Evolutionary conservation across 768 basidiomycete genomes (phyloP).

Genomic region (Tephrocybe rancida): DNA sequence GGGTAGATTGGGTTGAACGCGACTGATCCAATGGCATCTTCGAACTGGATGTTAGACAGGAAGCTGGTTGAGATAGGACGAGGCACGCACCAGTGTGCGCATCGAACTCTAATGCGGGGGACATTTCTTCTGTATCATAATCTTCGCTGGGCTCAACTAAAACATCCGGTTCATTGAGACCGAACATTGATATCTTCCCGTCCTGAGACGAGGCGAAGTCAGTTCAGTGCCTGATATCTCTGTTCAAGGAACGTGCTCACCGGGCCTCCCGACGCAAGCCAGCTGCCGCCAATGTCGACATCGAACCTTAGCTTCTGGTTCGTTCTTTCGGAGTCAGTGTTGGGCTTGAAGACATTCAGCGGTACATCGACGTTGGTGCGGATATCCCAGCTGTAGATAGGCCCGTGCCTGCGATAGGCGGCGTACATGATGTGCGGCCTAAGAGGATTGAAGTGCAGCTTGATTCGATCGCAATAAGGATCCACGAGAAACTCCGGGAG

Average conservation of each 20-base stretch:
- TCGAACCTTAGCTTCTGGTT: slow-evolving; percentile 86
- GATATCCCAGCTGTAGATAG: slow-evolving; percentile 80
- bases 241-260: slow-evolving; percentile 38
- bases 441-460: slow-evolving; percentile 81
- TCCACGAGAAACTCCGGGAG: not conserved
- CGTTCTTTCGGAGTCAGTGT: slow-evolving; percentile 32
- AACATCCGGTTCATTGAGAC: slow-evolving; percentile 31
- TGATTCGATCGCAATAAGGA: not conserved
- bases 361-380: slow-evolving; percentile 54
- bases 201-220: slow-evolving; percentile 34
- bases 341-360: slow-evolving; percentile 35
- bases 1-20: slow-evolving; percentile 71
- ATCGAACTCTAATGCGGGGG: slow-evolving; percentile 39
- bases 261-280: slow-evolving; percentile 69
- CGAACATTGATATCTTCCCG: slow-evolving; percentile 64
- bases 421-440: slow-evolving; percentile 76
- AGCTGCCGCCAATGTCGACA: slow-evolving; percentile 66
- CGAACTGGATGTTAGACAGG: not conserved
- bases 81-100: slow-evolving; percentile 58
- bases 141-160: slow-evolving; percentile 11
- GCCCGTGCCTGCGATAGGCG: slow-evolving; percentile 66
- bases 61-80: not conserved
- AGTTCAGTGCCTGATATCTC: not conserved
- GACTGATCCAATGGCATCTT: slow-evolving; percentile 77
- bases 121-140: slow-evolving; percentile 13